Percentiles rank a stretch among this genome's conserved stretches.
Evolutionary conservation across 208 protist species (phyloP).

Genomic region (Trypanosoma vivax): DNA sequence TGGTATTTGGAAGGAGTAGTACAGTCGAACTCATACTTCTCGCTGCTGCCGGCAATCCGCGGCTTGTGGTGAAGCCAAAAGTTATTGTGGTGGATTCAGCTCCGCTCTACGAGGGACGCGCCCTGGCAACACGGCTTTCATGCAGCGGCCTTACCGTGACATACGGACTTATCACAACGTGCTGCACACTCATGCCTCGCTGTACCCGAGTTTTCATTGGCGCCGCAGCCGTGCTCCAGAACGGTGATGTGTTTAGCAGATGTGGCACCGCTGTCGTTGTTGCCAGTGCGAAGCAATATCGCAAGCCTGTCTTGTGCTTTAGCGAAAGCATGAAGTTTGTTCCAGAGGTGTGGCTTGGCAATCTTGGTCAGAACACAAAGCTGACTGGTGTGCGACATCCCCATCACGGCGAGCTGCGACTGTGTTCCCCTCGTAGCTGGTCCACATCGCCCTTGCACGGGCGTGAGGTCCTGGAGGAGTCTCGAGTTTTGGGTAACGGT

Average conservation of each 20-base stretch:
- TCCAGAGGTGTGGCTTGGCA: slow-evolving; percentile 93
- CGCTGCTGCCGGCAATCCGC: slow-evolving; percentile 21
- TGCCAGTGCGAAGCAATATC: slow-evolving; percentile 88
- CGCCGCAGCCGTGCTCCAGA: slow-evolving; percentile 90
- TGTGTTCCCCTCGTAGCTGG: background rate
- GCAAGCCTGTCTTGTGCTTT: slow-evolving; percentile 95
- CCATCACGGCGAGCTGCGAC: background rate
- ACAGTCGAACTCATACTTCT: slow-evolving; percentile 68
- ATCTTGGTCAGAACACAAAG: slow-evolving; percentile 94
- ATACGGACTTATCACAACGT: slow-evolving; percentile 90
- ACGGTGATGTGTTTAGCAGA: slow-evolving; percentile 91
- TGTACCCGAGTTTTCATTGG: slow-evolving; percentile 93
- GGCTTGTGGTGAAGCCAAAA: slow-evolving; percentile 28
- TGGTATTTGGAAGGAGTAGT: slow-evolving; percentile 78
- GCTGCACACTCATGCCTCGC: slow-evolving; percentile 93
- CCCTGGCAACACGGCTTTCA: slow-evolving; percentile 64
- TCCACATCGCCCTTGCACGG: background rate
- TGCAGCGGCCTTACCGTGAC: slow-evolving; percentile 84
- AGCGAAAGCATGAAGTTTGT: slow-evolving; percentile 98
- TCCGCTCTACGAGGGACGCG: slow-evolving; percentile 89
- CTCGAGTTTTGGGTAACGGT: background rate
- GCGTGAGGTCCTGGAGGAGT: background rate
- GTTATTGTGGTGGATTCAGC: slow-evolving; percentile 94
- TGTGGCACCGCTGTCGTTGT: slow-evolving; percentile 92
- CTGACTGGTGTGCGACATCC: slow-evolving; percentile 37